phyloP scores from a whole-genome alignment of 805 yeast genomes.

The Candida methanosorbosa region DNA sequence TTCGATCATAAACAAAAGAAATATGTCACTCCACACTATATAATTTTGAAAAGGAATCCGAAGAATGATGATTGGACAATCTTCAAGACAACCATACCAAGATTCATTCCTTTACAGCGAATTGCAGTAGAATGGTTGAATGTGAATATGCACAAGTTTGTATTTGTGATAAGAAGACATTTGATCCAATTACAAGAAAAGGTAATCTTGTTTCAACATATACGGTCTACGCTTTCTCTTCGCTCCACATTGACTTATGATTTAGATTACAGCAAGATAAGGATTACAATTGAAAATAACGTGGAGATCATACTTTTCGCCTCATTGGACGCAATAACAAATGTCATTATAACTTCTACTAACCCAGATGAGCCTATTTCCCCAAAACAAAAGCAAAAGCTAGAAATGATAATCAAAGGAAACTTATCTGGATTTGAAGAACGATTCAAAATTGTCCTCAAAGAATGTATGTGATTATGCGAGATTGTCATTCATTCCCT shows the following conservation, averaged over 20 bases:
- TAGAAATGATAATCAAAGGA: conserved; percentile 14
- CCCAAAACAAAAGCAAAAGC: conserved; percentile 2
- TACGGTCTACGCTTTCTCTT: conserved; percentile 6
- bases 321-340: conserved; percentile 7
- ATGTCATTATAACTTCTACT: neutral
- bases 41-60: conserved; percentile 25
- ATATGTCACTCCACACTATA: conserved; percentile 37
- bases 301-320: conserved; percentile 15
- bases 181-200: conserved; percentile 16
- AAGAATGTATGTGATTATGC: no score
- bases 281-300: conserved; percentile 9
- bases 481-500: no score
- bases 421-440: conserved; percentile 7
- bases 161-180: conserved; percentile 13
- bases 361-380: conserved; percentile 1
- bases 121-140: conserved; percentile 18
- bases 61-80: conserved; percentile 22
- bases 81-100: conserved; percentile 27
- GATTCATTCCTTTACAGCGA: conserved; percentile 18
- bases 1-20: conserved; percentile 19
- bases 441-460: conserved; percentile 8
- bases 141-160: conserved; percentile 16
- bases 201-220: conserved; percentile 6
- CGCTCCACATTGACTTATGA: conserved; percentile 16
- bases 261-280: conserved; percentile 18